A percentile compares a stretch with the other conserved stretches of the same genome.
Evolutionary conservation across 345 rosid species (phyloP).

Genomic region (Populus nigra): DNA sequence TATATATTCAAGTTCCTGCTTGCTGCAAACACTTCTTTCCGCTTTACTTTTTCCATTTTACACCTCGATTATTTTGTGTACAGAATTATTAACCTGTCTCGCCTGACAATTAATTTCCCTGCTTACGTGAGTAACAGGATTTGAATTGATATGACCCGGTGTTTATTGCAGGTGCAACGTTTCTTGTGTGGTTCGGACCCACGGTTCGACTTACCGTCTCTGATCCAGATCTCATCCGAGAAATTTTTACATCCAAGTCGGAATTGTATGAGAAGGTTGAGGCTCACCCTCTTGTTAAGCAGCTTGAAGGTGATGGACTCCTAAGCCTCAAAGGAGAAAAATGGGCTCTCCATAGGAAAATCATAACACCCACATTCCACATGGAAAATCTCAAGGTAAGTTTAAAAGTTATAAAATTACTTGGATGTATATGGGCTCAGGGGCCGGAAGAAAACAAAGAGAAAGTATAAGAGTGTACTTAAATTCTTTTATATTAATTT

Average conservation of each 20-base stretch:
- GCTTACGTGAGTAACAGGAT: neutral
- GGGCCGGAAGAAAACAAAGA: neutral
- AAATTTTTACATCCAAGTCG: constrained; percentile 38
- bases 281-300: constrained; percentile 28
- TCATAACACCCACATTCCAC: constrained; percentile 56
- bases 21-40: constrained; percentile 5
- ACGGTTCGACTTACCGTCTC: constrained; percentile 38
- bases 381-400: constrained; percentile 58
- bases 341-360: constrained; percentile 53
- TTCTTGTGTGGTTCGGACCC: constrained; percentile 52
- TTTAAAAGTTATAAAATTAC: neutral
- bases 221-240: constrained; percentile 46
- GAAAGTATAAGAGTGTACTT: neutral
- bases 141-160: neutral
- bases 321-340: constrained; percentile 41
- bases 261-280: constrained; percentile 35
- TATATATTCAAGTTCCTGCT: neutral
- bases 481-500: constrained; percentile 14
- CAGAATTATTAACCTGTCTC: neutral
- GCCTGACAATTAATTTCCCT: neutral
- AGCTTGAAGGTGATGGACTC: constrained; percentile 39
- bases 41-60: neutral
- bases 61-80: neutral
- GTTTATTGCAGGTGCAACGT: constrained; percentile 36
- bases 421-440: neutral